Evolutionary conservation across 345 rosid species (phyloP).

Genomic region (Sapria himalayana): DNA sequence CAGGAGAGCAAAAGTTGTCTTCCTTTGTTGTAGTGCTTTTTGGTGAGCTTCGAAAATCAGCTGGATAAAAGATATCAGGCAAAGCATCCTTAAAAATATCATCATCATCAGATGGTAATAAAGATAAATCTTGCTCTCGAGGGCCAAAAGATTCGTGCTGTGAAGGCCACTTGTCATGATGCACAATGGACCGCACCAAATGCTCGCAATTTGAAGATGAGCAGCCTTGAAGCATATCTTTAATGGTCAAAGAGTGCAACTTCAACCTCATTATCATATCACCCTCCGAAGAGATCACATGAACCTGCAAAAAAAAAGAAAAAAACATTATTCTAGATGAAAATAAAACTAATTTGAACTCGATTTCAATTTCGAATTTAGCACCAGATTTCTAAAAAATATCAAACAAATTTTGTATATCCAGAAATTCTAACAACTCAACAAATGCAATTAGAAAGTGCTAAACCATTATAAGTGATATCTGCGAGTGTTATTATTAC

Average conservation of each 20-base stretch:
- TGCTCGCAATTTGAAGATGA: slow-evolving; percentile 31
- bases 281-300: slow-evolving; percentile 42
- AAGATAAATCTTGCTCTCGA: slow-evolving; percentile 19
- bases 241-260: slow-evolving; percentile 78
- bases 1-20: slow-evolving; percentile 18
- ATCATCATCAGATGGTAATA: slow-evolving; percentile 44
- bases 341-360: too few relatives aligned
- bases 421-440: too few relatives aligned
- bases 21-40: slow-evolving; percentile 18
- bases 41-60: slow-evolving; percentile 32
- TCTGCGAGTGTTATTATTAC: too few relatives aligned
- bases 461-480: too few relatives aligned
- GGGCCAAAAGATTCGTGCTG: slow-evolving; percentile 15
- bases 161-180: slow-evolving; percentile 25
- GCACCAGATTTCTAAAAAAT: too few relatives aligned
- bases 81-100: slow-evolving; percentile 80
- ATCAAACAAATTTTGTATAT: too few relatives aligned
- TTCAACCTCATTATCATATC: slow-evolving; percentile 59
- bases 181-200: slow-evolving; percentile 64
- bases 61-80: slow-evolving; percentile 51
- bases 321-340: too few relatives aligned
- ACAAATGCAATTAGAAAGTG: too few relatives aligned
- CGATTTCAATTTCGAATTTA: too few relatives aligned
- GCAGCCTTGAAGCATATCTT: slow-evolving; percentile 73
- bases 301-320: slow-evolving; percentile 29